Conservation (phyloP, 345 rosid genomes). For the Citrus inodora region DNA sequence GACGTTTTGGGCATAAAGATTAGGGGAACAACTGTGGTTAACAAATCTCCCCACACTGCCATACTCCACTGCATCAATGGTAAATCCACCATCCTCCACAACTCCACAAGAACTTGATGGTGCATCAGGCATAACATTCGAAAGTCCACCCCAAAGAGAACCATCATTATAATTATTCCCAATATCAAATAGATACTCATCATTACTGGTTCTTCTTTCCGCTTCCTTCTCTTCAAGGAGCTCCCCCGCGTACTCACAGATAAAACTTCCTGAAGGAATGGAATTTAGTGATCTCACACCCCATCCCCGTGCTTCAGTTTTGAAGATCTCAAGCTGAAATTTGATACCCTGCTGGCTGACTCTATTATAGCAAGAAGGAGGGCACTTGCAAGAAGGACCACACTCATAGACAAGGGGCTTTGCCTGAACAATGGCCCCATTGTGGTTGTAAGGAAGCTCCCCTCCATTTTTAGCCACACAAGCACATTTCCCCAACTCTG, state of each 20-base stretch:
- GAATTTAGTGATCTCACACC: conserved; percentile 82
- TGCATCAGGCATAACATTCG: conserved; percentile 39
- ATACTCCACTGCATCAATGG: conserved; percentile 71
- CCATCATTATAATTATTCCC: conserved; percentile 46
- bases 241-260: conserved; percentile 87
- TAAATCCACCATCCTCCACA: conserved; percentile 49
- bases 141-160: conserved; percentile 46
- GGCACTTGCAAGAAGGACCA: conserved; percentile 78
- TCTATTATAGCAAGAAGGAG: conserved; percentile 69
- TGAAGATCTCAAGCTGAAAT: conserved; percentile 77
- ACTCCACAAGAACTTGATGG: conserved; percentile 27
- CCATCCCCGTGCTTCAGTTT: conserved; percentile 84
- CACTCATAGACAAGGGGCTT: conserved; percentile 75
- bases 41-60: conserved; percentile 85
- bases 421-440: conserved; percentile 67
- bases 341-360: conserved; percentile 72
- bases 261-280: conserved; percentile 77
- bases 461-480: conserved; percentile 71
- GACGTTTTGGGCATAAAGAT: conserved; percentile 84
- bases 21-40: conserved; percentile 93
- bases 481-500: conserved; percentile 42
- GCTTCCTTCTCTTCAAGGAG: conserved; percentile 79
- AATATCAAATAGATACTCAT: conserved; percentile 80
- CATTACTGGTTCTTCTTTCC: conserved; percentile 54
- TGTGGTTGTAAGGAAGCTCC: conserved; percentile 70